Evolutionary conservation across 176 grass and related monocot species (phyloP).

Genomic region (Musa acuminata): DNA sequence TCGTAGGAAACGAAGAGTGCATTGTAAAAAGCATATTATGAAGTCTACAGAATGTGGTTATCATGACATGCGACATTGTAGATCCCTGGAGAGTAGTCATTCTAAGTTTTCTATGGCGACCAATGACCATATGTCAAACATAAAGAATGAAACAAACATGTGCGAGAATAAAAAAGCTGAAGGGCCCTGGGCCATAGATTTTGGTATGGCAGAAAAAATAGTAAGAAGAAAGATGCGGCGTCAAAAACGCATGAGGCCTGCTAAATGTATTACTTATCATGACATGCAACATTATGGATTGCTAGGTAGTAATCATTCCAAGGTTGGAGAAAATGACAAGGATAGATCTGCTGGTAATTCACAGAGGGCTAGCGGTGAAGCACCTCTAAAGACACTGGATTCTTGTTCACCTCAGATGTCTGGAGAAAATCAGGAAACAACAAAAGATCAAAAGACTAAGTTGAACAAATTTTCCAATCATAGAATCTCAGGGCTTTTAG

Average conservation of each 20-base stretch:
- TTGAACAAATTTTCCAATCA: neutral
- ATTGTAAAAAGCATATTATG: too few relatives aligned
- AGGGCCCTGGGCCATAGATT: neutral
- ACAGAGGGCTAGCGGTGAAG: neutral
- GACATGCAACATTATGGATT: neutral
- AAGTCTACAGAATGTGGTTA: too few relatives aligned
- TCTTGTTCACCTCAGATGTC: neutral
- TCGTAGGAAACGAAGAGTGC: too few relatives aligned
- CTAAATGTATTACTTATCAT: neutral
- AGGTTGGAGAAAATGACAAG: neutral
- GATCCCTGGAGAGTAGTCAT: too few relatives aligned
- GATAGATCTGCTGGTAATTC: neutral
- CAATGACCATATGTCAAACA: neutral
- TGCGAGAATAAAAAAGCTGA: neutral
- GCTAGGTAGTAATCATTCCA: neutral
- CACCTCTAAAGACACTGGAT: neutral
- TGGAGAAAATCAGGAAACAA: neutral
- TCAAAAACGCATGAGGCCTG: neutral
- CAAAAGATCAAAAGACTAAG: neutral
- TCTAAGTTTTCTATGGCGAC: too few relatives aligned
- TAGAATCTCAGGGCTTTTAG: neutral
- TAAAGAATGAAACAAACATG: slow-evolving; percentile 10
- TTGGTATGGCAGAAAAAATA: neutral
- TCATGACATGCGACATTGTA: too few relatives aligned
- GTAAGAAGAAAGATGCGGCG: neutral